Evolutionary conservation across 2,329 filamentous ascomycete genomes (phyloP), one percentile per base, ranked within the genome.

Genomic region (Cladosporium sp.): DNA sequence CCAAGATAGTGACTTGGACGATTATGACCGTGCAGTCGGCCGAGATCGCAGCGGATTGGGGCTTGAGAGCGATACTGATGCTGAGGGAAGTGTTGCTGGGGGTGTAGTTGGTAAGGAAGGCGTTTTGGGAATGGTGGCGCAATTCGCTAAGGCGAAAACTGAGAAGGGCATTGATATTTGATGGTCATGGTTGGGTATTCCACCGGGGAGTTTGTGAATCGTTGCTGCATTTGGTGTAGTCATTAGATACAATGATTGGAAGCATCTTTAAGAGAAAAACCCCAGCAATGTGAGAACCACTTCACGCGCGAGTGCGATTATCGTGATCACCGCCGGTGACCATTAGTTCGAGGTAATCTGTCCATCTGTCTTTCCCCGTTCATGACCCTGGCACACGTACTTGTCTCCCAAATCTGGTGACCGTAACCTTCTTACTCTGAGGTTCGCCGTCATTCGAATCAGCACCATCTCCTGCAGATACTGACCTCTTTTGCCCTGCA

Each of bases 51-150:
- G 30, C 6, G 46, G 46, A 9, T 65, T 46, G 56, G 58, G 56
- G 30, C 53, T 63, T 2, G 66, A 68, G 62, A 71, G 59, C 46
- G 61, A 63, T 15, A 55, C 58, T 9, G 60, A 73, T 20, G 72
- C 70, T 18, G 72, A 68, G 16, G 59, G 72, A 18, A 32, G 19
- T 11, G 33, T 16, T 16, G 41, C 22, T 15, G 38, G 48, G 15
- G 35, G 4, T 7, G 32, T 13, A 29, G 38, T 27, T 19, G 73
- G 70, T 18, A 75, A 75, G 4, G 75, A 73, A 2, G 83, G 83
- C 2, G 82, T 86, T 4, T 65, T 86, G 51, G 83, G 83, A 7
- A 65, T 86, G 57, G 72, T 86, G 50, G 79, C 83, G 62, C 81
- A 86, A 60, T 85, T 85, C 59, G 80, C 83, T 54, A 82, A 79